Evolutionary conservation across 78 protist genomes (phyloP).

Genomic region (Creolimax fragrantissima): DNA sequence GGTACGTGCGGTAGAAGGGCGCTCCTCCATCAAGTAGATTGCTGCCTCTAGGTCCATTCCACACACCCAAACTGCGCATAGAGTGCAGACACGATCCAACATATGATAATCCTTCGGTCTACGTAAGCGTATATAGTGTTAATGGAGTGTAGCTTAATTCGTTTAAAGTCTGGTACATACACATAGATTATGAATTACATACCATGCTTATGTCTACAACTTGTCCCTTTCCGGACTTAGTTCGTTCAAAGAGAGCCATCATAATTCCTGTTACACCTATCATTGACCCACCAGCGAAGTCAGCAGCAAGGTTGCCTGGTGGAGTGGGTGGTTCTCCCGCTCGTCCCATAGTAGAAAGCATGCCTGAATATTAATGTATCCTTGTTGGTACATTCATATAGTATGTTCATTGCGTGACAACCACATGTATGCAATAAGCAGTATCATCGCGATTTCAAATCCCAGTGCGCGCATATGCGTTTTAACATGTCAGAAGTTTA

Average conservation of each 20-base stretch:
- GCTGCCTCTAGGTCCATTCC: constrained; percentile 21
- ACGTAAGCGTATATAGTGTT: too few relatives aligned
- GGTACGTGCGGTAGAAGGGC: constrained; percentile 52
- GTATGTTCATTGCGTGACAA: too few relatives aligned
- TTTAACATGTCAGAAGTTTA: too few relatives aligned
- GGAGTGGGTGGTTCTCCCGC: constrained; percentile 18
- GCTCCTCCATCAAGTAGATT: constrained; percentile 56
- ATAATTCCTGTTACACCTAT: constrained; percentile 52
- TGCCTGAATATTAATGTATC: neutral
- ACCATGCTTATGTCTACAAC: constrained; percentile 45
- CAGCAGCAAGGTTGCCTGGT: constrained; percentile 56
- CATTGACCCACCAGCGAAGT: constrained; percentile 65
- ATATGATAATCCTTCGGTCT: constrained; percentile 8
- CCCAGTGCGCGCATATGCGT: too few relatives aligned
- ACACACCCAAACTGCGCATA: neutral
- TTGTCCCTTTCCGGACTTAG: constrained; percentile 26
- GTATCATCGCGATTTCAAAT: too few relatives aligned
- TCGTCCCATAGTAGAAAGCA: neutral
- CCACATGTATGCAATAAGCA: too few relatives aligned
- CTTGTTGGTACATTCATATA: too few relatives aligned
- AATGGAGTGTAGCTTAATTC: too few relatives aligned
- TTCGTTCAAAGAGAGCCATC: constrained; percentile 36
- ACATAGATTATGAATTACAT: neutral
- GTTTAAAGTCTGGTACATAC: too few relatives aligned
- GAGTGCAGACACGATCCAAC: neutral